A percentile compares a stretch with the other conserved stretches of the same genome.
Evolutionary conservation across 805 yeast species (phyloP).

Genomic region (Barnettozyma californica): DNA sequence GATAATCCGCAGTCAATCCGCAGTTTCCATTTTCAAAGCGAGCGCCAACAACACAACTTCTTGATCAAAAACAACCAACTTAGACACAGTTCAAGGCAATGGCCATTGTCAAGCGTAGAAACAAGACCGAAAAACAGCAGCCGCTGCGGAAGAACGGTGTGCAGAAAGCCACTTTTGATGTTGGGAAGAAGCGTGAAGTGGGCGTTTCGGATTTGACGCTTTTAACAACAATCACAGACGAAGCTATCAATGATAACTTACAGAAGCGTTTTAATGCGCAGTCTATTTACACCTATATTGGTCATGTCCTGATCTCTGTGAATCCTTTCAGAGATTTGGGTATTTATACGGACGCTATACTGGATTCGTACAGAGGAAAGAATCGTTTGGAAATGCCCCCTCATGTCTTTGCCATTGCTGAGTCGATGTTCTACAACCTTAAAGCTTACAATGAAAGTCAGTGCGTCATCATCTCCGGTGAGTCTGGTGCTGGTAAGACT

Average conservation of each 20-base stretch:
- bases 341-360: constrained; percentile 76
- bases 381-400: constrained; percentile 96
- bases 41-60: too few species aligned
- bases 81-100: constrained; percentile 28
- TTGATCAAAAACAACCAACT: neutral
- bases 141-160: constrained; percentile 59
- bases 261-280: constrained; percentile 86
- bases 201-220: constrained; percentile 95
- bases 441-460: constrained; percentile 92
- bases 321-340: constrained; percentile 97
- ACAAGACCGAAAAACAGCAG: constrained; percentile 38
- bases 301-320: constrained; percentile 91
- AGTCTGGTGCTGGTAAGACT: constrained; percentile 97
- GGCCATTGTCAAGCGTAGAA: constrained; percentile 68
- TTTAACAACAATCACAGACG: constrained; percentile 83
- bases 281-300: constrained; percentile 87
- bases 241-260: constrained; percentile 85
- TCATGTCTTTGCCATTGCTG: constrained; percentile 97
- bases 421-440: constrained; percentile 91
- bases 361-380: constrained; percentile 79
- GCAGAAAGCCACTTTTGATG: constrained; percentile 87
- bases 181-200: constrained; percentile 89
- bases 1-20: neutral
- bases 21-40: neutral
- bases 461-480: constrained; percentile 96